phyloP scores from a whole-genome alignment of 805 yeast genomes.

The Lipomyces sp. region DNA sequence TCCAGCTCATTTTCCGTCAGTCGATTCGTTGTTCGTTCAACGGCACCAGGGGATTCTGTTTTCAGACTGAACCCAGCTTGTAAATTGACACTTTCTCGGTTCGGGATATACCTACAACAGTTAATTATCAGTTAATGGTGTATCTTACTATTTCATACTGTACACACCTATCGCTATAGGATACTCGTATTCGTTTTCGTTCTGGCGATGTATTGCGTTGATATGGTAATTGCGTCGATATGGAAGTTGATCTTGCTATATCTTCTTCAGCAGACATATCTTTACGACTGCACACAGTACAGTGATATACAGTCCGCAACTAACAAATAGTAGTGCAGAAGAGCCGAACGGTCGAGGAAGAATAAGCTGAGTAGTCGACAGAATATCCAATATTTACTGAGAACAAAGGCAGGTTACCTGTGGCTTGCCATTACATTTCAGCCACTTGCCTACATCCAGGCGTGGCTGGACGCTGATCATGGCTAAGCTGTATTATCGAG shows the following conservation, averaged over 20 bases:
- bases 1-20: constrained; percentile 60
- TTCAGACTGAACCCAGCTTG: constrained; percentile 79
- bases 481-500: too few species aligned
- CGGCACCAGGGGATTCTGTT: constrained; percentile 48
- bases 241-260: background rate
- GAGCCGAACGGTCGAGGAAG: background rate
- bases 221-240: background rate
- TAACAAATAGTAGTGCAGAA: background rate
- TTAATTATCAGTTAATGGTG: background rate
- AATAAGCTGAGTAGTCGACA: background rate
- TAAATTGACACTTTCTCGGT: constrained; percentile 80
- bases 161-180: constrained; percentile 31
- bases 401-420: background rate
- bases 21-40: constrained; percentile 30
- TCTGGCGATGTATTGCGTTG: constrained; percentile 20
- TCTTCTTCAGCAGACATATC: background rate
- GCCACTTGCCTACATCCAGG: too few species aligned
- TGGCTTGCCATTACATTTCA: too few species aligned
- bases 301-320: background rate
- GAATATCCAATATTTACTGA: background rate
- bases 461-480: too few species aligned
- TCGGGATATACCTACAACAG: constrained; percentile 71
- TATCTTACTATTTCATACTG: background rate
- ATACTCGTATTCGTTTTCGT: constrained; percentile 26
- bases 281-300: background rate